Conservation (phyloP, 495 filamentous ascomycete genomes). For the Aspergillus cristatus region DNA sequence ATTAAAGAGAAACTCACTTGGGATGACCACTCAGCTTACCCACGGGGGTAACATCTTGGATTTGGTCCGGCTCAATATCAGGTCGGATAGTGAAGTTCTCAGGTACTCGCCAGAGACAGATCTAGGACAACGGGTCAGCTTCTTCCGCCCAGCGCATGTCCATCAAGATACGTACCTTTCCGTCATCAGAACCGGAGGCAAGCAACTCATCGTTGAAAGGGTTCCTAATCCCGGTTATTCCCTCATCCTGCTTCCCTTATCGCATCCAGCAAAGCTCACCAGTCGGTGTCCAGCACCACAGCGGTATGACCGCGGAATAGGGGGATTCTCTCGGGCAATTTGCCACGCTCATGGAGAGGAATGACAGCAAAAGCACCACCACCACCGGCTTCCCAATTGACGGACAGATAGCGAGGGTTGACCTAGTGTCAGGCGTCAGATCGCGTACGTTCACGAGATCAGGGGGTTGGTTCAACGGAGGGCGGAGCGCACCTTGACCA, state of each 20-base stretch:
- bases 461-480: slow-evolving; percentile 21
- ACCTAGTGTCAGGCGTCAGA: slow-evolving; percentile 45
- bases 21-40: slow-evolving; percentile 64
- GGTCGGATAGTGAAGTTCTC: slow-evolving; percentile 75
- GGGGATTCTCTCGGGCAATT: slow-evolving; percentile 85
- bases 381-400: slow-evolving; percentile 97
- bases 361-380: slow-evolving; percentile 97
- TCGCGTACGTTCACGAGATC: neutral
- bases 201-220: slow-evolving; percentile 92
- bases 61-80: slow-evolving; percentile 65
- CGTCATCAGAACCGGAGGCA: slow-evolving; percentile 91
- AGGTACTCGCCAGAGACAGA: slow-evolving; percentile 92
- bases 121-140: slow-evolving; percentile 28
- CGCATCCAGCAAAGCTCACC: slow-evolving; percentile 43
- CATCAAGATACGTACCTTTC: slow-evolving; percentile 53
- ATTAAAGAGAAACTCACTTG: slow-evolving; percentile 24
- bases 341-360: slow-evolving; percentile 77
- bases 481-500: slow-evolving; percentile 66
- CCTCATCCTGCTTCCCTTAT: no score
- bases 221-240: slow-evolving; percentile 48
- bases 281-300: slow-evolving; percentile 94
- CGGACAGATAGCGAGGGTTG: slow-evolving; percentile 90
- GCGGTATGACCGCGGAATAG: slow-evolving; percentile 94
- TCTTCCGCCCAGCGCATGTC: neutral
- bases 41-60: slow-evolving; percentile 69